Percentiles rank a stretch among this genome's conserved stretches.
These are phyloP conservation scores for Royoungia palumana DNA, from an alignment of 768 basidiomycete species.

Conservation along the genomic window DNA sequence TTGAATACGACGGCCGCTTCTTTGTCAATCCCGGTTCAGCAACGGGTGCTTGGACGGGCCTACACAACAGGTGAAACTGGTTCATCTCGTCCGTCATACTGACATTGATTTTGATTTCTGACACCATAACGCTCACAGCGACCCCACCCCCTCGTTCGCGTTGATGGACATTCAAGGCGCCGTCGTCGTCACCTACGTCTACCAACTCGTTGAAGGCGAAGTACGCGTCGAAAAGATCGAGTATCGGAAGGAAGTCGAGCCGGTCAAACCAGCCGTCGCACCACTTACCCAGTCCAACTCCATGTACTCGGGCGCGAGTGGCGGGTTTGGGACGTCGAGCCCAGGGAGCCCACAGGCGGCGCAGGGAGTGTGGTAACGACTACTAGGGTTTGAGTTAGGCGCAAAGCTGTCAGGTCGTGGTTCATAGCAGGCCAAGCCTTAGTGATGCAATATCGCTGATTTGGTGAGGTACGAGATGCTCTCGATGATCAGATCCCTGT, in stretches of 20 bases:
- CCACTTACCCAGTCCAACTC: conserved; percentile 30
- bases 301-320: conserved; percentile 27
- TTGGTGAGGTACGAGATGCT: not conserved
- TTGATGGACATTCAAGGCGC: conserved; percentile 97
- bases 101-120: not conserved
- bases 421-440: not conserved
- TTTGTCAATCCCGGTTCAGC: conserved; percentile 96
- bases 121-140: conserved; percentile 41
- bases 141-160: conserved; percentile 91
- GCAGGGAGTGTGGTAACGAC: conserved; percentile 27
- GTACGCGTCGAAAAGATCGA: conserved; percentile 92
- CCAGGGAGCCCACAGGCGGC: conserved; percentile 26
- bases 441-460: not conserved
- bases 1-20: conserved; percentile 87
- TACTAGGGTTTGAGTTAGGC: not conserved
- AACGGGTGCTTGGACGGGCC: conserved; percentile 89
- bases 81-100: no score
- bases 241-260: conserved; percentile 62
- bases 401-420: not conserved
- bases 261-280: conserved; percentile 28
- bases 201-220: conserved; percentile 90
- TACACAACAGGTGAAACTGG: conserved; percentile 10
- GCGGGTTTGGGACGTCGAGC: conserved; percentile 19
- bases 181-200: conserved; percentile 96
- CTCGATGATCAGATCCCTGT: not conserved